Evolutionary conservation across 192 early-diverging fungal genomes (phyloP).

Genomic region (Linnemannia schmuckeri): DNA sequence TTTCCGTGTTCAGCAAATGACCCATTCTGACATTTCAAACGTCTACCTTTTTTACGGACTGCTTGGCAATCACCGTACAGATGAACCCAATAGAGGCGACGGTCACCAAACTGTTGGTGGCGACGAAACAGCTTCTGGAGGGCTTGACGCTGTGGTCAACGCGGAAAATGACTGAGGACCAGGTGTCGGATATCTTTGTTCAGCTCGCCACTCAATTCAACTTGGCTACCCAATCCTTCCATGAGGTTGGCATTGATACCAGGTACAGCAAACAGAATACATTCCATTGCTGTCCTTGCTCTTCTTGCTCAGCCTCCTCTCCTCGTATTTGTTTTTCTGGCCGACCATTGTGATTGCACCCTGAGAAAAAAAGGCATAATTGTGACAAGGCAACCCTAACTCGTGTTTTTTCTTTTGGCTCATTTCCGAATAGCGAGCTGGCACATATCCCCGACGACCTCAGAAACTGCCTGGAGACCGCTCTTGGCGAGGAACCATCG

Average conservation of each 20-base stretch:
- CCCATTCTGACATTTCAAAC: background rate
- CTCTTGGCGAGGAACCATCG: slow-evolving; percentile 45
- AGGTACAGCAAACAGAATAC: slow-evolving; percentile 21
- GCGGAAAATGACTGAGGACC: slow-evolving; percentile 36
- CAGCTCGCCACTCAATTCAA: slow-evolving; percentile 54
- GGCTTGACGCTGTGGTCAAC: slow-evolving; percentile 60
- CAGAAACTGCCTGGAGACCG: slow-evolving; percentile 44
- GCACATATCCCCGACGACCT: slow-evolving; percentile 49
- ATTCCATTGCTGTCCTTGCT: background rate
- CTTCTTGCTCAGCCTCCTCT: background rate
- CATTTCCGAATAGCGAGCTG: slow-evolving; percentile 49
- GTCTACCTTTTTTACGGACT: background rate
- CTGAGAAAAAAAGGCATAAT: background rate
- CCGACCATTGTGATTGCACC: background rate
- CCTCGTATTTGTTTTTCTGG: background rate
- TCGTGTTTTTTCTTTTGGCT: background rate
- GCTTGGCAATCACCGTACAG: slow-evolving; percentile 6
- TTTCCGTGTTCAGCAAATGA: background rate
- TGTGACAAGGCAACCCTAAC: background rate
- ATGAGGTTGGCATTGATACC: slow-evolving; percentile 36
- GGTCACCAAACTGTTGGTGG: slow-evolving; percentile 56
- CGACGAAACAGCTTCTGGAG: slow-evolving; percentile 60
- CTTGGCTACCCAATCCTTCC: slow-evolving; percentile 35
- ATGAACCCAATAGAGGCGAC: slow-evolving; percentile 57
- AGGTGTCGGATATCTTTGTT: slow-evolving; percentile 57